Evolutionary conservation across 495 filamentous ascomycete species (phyloP), one percentile per base, ranked within the genome.

Genomic region (Stereocaulon alpinum): DNA sequence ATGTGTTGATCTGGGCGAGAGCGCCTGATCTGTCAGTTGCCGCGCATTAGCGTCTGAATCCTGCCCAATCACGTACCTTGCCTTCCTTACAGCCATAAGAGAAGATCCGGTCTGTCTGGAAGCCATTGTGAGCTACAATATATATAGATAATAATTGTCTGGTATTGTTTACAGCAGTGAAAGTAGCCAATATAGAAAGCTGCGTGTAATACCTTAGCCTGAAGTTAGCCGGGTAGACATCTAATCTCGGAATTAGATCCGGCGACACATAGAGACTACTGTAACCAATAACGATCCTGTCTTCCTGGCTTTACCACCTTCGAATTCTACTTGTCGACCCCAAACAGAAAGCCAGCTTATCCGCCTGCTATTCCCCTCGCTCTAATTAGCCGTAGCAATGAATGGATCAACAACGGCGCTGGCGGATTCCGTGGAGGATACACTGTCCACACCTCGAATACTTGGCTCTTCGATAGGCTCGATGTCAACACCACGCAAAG

Each of bases 401-500:
- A 66, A 56, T 49, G 63, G 53, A n/a, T 60, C 64, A 14, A 54
- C 61, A 4, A 66, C 66, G 3, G 37, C 58, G 40, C 11, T 63
- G 9, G 40, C 59, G 6, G 56, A 54, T n/a, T 20, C 58, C 9
- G 58, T 41, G 7, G 55, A 64, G 17, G 37, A 60, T 18, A 11
- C 73, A 56, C 66, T 76, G 37, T 71, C 73, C 15, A 70, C 69
- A 43, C 77, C 78, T 47, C 71, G 73, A 59, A 68, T 72, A 48
- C 72, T 82, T 63, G 73, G 72, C 56, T 69, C 71, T 41, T 79
- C 81, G 56, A 66, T 78, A 40, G 77, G 74, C 53, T 75, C 77
- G 47, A 67, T 79, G 30, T 76, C 77, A 41, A 79, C 84, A 63
- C 71, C 73, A 61, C 79, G 82, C 30, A 75, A 77, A 53, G 74